Evolutionary conservation across 164 flowering plant genomes (phyloP), one percentile per base, ranked within the genome.

Genomic region (Vitis amurensis): DNA sequence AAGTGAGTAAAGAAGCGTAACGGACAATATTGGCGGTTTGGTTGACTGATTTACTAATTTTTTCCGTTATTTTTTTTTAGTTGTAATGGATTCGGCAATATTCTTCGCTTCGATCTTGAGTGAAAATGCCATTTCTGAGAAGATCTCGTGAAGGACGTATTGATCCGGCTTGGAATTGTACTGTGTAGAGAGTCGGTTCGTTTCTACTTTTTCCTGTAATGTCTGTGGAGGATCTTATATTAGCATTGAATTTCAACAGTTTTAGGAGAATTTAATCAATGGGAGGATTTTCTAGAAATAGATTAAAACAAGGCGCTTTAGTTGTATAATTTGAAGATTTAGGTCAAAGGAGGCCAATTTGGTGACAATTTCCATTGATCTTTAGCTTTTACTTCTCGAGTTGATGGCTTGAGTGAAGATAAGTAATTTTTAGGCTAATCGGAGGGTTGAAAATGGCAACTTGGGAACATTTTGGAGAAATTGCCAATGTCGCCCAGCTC

Each of bases 401-500:
- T 37, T 23, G 2, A 23, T 23, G 27, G 27, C 1, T 23, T 23
- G 2, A 23, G 68, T 15, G 56, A 63, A 37, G 17, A 67, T 77
- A 23, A 23, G 27, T 23, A 23, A 23, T 23, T 23, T 23, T 69
- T 57, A 1, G 11, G 58, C 55, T 70, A 55, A 14, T 30, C 49
- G 19, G 31, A 17, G 51, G 68, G 57, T 71, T 56, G 49, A 66
- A 63, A 62, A 70, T 37, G 44, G 44, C 44, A 82, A 78, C 79
- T 27, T 88, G 90, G 92, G 88, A 83, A 0, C 81, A 85, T 50
- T 71, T 85, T 49, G 91, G 91, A 63, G 89, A 86, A 67, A 66
- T 88, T 30, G 88, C 88, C 1, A 89, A 82, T 76, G 79, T 86
- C 5, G 87, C 89, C 0, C 94, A 89, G 76, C 83, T 88, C 29